Conservation (phyloP, 495 filamentous ascomycete species). For the Pseudevernia furfuracea region DNA sequence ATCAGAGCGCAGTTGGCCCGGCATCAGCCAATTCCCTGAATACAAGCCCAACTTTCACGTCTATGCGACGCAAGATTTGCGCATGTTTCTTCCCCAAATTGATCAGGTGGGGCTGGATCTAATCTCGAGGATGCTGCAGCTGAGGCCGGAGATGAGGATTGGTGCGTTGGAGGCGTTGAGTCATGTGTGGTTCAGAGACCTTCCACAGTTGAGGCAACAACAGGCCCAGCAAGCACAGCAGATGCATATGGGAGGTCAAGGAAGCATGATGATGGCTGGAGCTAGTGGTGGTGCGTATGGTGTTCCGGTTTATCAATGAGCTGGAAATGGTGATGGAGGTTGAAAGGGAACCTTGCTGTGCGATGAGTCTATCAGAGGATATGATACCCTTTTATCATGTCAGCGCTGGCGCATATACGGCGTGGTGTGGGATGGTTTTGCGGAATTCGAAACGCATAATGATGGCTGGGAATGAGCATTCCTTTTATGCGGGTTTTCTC, state of each 20-base stretch:
- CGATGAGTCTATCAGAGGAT: background rate
- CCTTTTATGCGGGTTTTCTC: background rate
- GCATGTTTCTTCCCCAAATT: slow-evolving; percentile 80
- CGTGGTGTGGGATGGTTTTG: background rate
- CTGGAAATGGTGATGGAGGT: background rate
- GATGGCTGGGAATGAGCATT: background rate
- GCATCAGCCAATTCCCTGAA: slow-evolving; percentile 81
- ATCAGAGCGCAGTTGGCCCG: slow-evolving; percentile 86
- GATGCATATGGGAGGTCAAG: slow-evolving; percentile 10
- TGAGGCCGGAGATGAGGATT: slow-evolving; percentile 86
- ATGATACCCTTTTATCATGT: slow-evolving; percentile 15
- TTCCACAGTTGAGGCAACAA: slow-evolving; percentile 42
- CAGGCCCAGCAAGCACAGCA: slow-evolving; percentile 20
- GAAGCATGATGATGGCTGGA: slow-evolving; percentile 11
- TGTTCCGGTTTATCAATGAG: slow-evolving; percentile 13
- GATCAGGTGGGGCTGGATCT: slow-evolving; percentile 80
- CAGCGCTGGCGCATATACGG: slow-evolving; percentile 16
- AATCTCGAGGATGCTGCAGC: slow-evolving; percentile 80
- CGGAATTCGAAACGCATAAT: background rate
- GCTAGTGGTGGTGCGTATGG: slow-evolving; percentile 12
- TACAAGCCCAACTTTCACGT: slow-evolving; percentile 92
- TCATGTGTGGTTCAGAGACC: slow-evolving; percentile 84
- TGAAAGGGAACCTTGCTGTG: background rate
- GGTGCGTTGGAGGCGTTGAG: slow-evolving; percentile 73
- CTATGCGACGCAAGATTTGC: slow-evolving; percentile 87